These are phyloP conservation scores for Capsella bursapastoris DNA, from an alignment of 345 rosid genomes.

Conservation along the genomic window DNA sequence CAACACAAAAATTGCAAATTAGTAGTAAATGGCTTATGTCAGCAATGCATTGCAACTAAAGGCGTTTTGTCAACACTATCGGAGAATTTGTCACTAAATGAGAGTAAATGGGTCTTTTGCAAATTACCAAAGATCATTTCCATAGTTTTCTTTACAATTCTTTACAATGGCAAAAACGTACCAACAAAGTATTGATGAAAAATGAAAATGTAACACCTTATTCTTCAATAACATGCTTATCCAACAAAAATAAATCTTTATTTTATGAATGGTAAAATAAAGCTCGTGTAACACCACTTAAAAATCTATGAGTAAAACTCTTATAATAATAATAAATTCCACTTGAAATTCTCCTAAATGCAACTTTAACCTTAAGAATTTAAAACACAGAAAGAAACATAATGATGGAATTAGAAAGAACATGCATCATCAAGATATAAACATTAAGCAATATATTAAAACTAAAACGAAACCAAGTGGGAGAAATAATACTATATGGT, in stretches of 20 bases:
- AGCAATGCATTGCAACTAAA: not conserved
- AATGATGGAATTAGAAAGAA: conserved; percentile 1
- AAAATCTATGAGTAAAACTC: too few species aligned
- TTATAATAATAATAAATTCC: too few species aligned
- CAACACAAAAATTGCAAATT: not conserved
- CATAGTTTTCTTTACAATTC: not conserved
- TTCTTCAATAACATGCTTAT: not conserved
- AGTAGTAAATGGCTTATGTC: not conserved
- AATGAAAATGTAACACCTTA: too few species aligned
- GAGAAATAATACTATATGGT: not conserved
- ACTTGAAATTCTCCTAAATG: too few species aligned
- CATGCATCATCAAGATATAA: not conserved
- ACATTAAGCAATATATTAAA: not conserved
- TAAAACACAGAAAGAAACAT: not conserved
- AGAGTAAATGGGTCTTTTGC: not conserved
- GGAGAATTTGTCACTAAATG: not conserved
- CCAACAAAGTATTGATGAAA: too few species aligned
- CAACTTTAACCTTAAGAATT: not conserved
- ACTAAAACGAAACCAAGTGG: not conserved
- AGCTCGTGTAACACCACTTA: too few species aligned
- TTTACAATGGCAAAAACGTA: not conserved
- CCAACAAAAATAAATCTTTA: not conserved
- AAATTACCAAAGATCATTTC: not conserved
- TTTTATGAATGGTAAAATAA: too few species aligned
- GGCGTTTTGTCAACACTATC: not conserved